phyloP scores from a whole-genome alignment of 1,139 yeast species.

The Tardiomyces blankii region DNA sequence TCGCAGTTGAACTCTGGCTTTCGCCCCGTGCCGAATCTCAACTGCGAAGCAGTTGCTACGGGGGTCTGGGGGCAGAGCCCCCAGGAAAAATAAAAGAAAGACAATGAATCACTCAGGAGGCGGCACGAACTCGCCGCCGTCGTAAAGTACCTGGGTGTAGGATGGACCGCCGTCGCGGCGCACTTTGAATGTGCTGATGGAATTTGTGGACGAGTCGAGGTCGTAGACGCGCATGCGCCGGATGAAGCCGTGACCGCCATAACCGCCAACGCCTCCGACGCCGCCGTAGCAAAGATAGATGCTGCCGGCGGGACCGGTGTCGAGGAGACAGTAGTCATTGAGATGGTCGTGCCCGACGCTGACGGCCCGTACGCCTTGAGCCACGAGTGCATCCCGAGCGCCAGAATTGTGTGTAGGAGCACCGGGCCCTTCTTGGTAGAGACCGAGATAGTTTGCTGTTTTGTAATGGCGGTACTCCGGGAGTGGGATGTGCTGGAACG shows the following conservation, averaged over 20 bases:
- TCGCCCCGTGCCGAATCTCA: too few relatives aligned
- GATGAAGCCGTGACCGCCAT: conserved; percentile 78
- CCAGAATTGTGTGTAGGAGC: conserved; percentile 44
- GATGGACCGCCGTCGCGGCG: neutral
- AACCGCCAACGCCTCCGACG: conserved; percentile 88
- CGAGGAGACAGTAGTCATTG: conserved; percentile 74
- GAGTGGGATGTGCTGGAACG: conserved; percentile 86
- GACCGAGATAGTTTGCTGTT: conserved; percentile 38
- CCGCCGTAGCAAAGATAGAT: conserved; percentile 94
- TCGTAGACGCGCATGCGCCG: conserved; percentile 68
- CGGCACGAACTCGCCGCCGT: neutral
- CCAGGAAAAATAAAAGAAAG: too few relatives aligned
- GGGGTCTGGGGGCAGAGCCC: too few relatives aligned
- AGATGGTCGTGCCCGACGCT: conserved; percentile 93
- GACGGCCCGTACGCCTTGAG: conserved; percentile 51
- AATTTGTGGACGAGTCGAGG: conserved; percentile 40
- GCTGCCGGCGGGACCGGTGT: conserved; percentile 24
- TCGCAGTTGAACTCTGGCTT: too few relatives aligned
- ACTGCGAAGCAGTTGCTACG: too few relatives aligned
- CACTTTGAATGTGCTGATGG: conserved; percentile 24
- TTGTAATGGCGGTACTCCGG: conserved; percentile 57
- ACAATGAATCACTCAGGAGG: neutral
- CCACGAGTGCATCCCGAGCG: conserved; percentile 33
- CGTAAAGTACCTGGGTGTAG: neutral
- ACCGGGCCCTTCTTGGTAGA: conserved; percentile 57